Evolutionary conservation across 1,284 basidiomycete species (phyloP).

Genomic region (Rhodotorula sp.): DNA sequence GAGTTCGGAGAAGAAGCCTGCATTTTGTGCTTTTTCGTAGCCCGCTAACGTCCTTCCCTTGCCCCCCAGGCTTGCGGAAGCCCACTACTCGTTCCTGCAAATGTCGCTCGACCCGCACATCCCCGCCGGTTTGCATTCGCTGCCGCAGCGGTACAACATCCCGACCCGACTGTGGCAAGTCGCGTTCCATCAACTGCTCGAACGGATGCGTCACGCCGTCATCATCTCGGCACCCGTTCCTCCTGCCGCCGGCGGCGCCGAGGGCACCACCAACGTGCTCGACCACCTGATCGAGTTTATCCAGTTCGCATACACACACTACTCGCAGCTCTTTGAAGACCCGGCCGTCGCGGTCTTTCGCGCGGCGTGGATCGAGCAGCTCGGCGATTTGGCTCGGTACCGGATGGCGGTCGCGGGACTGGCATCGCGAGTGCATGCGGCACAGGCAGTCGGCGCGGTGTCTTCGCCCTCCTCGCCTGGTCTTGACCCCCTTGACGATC

Average conservation of each 20-base stretch:
- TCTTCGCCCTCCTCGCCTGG: background rate
- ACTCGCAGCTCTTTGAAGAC: constrained; percentile 85
- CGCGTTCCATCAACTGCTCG: constrained; percentile 84
- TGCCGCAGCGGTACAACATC: constrained; percentile 92
- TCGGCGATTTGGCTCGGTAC: constrained; percentile 92
- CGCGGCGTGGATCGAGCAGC: constrained; percentile 87
- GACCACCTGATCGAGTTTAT: constrained; percentile 87
- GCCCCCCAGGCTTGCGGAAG: constrained; percentile 70
- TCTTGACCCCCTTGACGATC: background rate
- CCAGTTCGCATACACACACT: constrained; percentile 92
- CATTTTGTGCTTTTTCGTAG: no score
- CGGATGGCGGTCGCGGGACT: constrained; percentile 78
- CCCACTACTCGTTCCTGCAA: constrained; percentile 81
- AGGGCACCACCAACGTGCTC: constrained; percentile 47
- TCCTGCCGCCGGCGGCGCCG: constrained; percentile 8
- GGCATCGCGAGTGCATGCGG: constrained; percentile 33
- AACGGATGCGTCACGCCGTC: constrained; percentile 80
- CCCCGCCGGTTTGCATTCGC: constrained; percentile 79
- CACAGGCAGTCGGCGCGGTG: constrained; percentile 4
- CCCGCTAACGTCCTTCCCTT: background rate
- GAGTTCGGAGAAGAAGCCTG: constrained; percentile 12
- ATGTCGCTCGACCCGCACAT: constrained; percentile 82
- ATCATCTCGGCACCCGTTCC: constrained; percentile 50
- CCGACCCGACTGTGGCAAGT: constrained; percentile 90
- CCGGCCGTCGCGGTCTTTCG: constrained; percentile 69